A percentile compares a stretch with the other conserved stretches of the same genome.
These are phyloP conservation scores for Syzygium malaccense DNA, from an alignment of 441 rosid genomes.

Conservation along the genomic window DNA sequence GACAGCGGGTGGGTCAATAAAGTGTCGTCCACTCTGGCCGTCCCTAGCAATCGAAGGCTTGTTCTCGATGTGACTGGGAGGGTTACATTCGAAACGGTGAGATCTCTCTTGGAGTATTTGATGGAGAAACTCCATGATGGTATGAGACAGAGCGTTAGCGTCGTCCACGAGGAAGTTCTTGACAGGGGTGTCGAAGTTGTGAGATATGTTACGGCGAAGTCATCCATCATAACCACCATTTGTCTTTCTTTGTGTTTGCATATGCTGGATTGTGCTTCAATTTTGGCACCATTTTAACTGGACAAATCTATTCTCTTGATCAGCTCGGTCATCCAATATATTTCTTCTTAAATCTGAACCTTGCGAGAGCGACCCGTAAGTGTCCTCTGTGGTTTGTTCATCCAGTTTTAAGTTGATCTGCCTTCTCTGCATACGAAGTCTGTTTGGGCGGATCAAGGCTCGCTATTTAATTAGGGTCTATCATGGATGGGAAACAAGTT, in stretches of 20 bases:
- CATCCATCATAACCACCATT: constrained; percentile 36
- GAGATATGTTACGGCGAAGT: constrained; percentile 41
- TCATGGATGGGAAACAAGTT: neutral
- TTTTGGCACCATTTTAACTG: constrained; percentile 36
- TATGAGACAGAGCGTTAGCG: constrained; percentile 24
- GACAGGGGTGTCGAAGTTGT: constrained; percentile 37
- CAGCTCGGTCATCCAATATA: neutral
- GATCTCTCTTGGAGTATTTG: constrained; percentile 49
- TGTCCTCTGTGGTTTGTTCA: neutral
- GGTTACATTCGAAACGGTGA: constrained; percentile 59
- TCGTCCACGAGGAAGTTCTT: constrained; percentile 23
- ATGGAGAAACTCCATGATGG: constrained; percentile 39
- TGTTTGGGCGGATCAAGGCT: neutral
- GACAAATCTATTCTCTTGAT: neutral
- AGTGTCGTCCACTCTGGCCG: constrained; percentile 47
- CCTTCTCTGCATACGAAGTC: neutral
- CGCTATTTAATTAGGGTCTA: neutral
- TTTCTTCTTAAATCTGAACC: neutral
- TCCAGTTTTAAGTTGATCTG: neutral
- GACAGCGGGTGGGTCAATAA: constrained; percentile 37
- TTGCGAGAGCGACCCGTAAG: neutral
- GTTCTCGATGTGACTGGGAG: constrained; percentile 65
- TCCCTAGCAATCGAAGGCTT: constrained; percentile 56
- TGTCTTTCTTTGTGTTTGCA: constrained; percentile 62
- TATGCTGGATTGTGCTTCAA: constrained; percentile 53